Base-by-base conservation (phyloP, 768 basidiomycete genomes). In the Collybiopsis luxurians region DNA sequence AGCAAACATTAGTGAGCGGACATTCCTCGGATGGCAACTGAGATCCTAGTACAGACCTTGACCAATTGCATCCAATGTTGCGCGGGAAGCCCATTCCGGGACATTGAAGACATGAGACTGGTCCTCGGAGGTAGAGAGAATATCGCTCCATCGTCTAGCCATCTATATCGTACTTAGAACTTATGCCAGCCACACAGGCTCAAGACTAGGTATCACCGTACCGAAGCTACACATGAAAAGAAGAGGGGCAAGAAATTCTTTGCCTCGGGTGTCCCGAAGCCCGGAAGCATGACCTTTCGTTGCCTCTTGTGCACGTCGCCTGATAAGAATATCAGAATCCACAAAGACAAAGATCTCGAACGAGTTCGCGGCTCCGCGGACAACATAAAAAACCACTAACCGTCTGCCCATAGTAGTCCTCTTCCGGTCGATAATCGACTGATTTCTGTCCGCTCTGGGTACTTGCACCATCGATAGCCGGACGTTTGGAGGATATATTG, bases 51-150 rank as follows among this genome's bases (percentile, higher is more conserved):
- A 24, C 3, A 2, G 2, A 75, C 75, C 69, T 63, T 73, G 68
- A 1, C 74, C 74, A 19, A 74, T 73, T 21, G 70, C 71, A 56
- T 76, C 74, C 26, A 76, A 60, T 3, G 75, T 75, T 0, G 71
- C 70, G 4, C 70, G 61, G 15, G 67, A 66, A 7, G 73, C 57
- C 65, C 68, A 68, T 13, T 59, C 45, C 21, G 65, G 64, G 2
- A 73, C 57, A 27, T 73, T 65, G 27, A 74, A 48, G 27, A 67
- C 61, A n/a, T 43, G 36, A 4, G 61, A 60, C 17, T 53, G 50
- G 5, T 61, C 47, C 1, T 59, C n/a, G 19, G 53, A 45, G 11
- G 52, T 57, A n/a, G 50, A 42, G 4, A 72, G 54, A 24, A 64
- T 53, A 30, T 71, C 69, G 34, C 67, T 71, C 70, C 69, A 70